These are phyloP conservation scores for Kalmusia sp. DNA, from an alignment of 2,329 filamentous ascomycete genomes.

Conservation along the genomic window DNA sequence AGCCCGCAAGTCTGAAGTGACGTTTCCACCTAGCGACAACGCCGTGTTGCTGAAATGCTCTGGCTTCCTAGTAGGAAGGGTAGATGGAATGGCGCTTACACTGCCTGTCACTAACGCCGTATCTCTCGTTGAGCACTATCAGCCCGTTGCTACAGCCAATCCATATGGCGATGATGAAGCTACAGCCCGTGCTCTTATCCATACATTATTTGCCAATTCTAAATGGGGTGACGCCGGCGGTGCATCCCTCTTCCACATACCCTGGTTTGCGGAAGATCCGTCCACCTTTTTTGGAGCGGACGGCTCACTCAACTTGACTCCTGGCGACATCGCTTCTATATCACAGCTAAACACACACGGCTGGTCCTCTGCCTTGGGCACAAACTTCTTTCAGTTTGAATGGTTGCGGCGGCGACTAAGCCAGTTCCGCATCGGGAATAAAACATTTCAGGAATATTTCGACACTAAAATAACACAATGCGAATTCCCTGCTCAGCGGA, in stretches of 20 bases:
- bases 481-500: neutral
- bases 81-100: constrained; percentile 2
- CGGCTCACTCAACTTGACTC: neutral
- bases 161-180: constrained; percentile 8
- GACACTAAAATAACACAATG: neutral
- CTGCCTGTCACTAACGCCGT: neutral
- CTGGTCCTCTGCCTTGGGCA: neutral
- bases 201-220: constrained; percentile 11
- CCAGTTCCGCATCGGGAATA: constrained; percentile 5
- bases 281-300: neutral
- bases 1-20: neutral
- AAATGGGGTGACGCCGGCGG: constrained; percentile 7
- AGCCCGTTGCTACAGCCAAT: neutral
- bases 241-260: constrained; percentile 10
- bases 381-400: neutral
- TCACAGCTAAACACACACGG: neutral
- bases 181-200: constrained; percentile 1
- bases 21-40: neutral
- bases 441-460: neutral
- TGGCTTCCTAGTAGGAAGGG: constrained; percentile 1
- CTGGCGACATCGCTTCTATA: neutral
- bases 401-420: neutral
- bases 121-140: neutral
- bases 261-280: constrained; percentile 3
- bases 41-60: neutral